A percentile compares a stretch with the other conserved stretches of the same genome.
Conservation (phyloP, 805 yeast species). For the Metschnikowia similis region DNA sequence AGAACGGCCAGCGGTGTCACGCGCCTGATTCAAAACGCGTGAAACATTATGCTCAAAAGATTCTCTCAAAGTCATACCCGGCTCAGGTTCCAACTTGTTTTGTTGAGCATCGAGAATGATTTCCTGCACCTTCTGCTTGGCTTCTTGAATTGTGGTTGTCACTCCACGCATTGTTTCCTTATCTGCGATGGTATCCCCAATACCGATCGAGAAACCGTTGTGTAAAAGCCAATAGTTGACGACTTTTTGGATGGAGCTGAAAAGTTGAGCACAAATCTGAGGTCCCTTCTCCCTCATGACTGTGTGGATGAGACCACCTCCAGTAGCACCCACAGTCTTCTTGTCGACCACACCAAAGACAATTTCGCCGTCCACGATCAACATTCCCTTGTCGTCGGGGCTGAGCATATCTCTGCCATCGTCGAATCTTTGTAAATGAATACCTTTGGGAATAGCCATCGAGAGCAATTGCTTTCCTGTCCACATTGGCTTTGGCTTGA, state of each 20-base stretch:
- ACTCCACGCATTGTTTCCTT: slow-evolving; percentile 91
- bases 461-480: slow-evolving; percentile 93
- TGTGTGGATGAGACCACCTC: slow-evolving; percentile 96
- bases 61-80: slow-evolving; percentile 99
- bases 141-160: slow-evolving; percentile 88
- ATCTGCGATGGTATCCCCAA: slow-evolving; percentile 99
- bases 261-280: slow-evolving; percentile 78
- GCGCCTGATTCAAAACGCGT: slow-evolving; percentile 91
- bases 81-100: slow-evolving; percentile 86
- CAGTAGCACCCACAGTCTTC: slow-evolving; percentile 97
- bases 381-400: slow-evolving; percentile 94
- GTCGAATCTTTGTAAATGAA: slow-evolving; percentile 89
- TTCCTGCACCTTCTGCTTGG: slow-evolving; percentile 91
- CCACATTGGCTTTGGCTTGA: slow-evolving; percentile 96
- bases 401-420: slow-evolving; percentile 78
- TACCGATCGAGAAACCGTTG: slow-evolving; percentile 97
- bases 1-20: slow-evolving; percentile 98
- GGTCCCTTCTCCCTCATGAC: slow-evolving; percentile 98
- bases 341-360: slow-evolving; percentile 98
- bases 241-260: slow-evolving; percentile 90
- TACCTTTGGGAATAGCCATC: slow-evolving; percentile 92
- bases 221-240: slow-evolving; percentile 96
- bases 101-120: slow-evolving; percentile 90
- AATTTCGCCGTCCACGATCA: slow-evolving; percentile 91
- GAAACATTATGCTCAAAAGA: slow-evolving; percentile 97